Evolutionary conservation across 441 rosid genomes (phyloP), one percentile per base, ranked within the genome.

Genomic region (Bocquillonia castaneifolia): DNA sequence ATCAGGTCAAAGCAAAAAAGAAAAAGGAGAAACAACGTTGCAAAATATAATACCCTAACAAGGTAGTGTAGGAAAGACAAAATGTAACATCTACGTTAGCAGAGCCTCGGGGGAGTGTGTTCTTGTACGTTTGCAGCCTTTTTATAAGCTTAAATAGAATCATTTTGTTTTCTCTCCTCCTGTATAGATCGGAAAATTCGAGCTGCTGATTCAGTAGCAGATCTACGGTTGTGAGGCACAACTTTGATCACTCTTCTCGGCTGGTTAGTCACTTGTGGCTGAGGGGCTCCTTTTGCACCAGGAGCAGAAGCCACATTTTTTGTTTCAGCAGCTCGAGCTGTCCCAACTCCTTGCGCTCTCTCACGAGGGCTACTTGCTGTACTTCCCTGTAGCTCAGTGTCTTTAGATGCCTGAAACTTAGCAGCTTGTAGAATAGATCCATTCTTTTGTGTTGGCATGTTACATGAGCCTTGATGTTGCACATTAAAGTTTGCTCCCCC

Each of bases 171-270:
- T 78, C 97, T 82, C 76, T 86, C 96, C 74, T 85, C 84, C 74
- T 91, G 97, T 82, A 93, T 89, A 3, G 92, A 89, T 69, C 65
- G 85, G 80, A 93, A 88, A 69, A 93, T 93, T 25, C 99, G 83
- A 18, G 91, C 96, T 2, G 80, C 97, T 1, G 96, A 89, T 70
- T 82, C 96, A 6, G 87, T 84, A 7, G 99, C 97, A 0, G 86
- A 80, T 72, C 85, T 86, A 0, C 82, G 78, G 58, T 89, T 90
- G 78, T 87, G 96, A 45, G 97, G 99, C 52, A 91, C 92, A 63
- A 91, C 99, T 68, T 75, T 86, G 64, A 93, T 93, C 78, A 86
- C 97, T 66, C 79, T 76, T 14, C 73, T 58, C 28, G 69, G 78
- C 79, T 69, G 84, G 14, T 76, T 75, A 2, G 63, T 45, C 39